Base-by-base conservation (phyloP, 768 basidiomycete species). In the Pisolithus orientalis region DNA sequence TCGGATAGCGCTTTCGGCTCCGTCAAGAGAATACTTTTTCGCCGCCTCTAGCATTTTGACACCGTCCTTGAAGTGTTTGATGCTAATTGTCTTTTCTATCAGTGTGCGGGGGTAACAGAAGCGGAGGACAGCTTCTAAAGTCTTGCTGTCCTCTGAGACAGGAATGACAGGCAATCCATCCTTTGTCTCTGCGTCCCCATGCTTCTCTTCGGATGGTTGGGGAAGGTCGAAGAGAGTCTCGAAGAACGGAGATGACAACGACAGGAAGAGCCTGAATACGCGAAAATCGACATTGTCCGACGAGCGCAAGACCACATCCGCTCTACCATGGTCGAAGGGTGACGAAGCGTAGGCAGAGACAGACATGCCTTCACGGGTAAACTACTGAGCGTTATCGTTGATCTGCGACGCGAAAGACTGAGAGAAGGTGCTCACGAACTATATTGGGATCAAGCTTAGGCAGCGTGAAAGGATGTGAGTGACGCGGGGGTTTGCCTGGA, bases 231-330 rank as follows among this genome's bases (percentile, higher is more conserved):
- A 68, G 48, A 74, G 61, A 24, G 57, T 52, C 32, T 62, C 56
- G 53, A 72, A 75, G 55, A 67, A 62, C 0, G 67, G 59, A n/a
- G 72, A 74, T 0, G 70, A 59, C n/a, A 70, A 59, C 8, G 62
- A 61, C 27, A 72, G 67, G 31, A 72, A 62, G 9, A 61, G 53
- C n/a, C 60, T 70, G 56, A 70, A 69, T 14, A 68, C 47, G 10
- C 56, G 61, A 48, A 72, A 61, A 50, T 73, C 60, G 37, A 68
- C 47, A 6, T 58, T 55, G 56, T 68, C 68, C 8, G 58, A 59
- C 21, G 63, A 62, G 5, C 57, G 66, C 13, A 68, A 37, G 21
- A 66, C 57, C 31, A 66, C 32, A 25, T 67, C 58, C 7, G 51
- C 57, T 32, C 61, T 58, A 6, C 49, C 44, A 37, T 68, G 60